Base-by-base conservation (phyloP, 768 basidiomycete species). In the Agaricus blazei region DNA sequence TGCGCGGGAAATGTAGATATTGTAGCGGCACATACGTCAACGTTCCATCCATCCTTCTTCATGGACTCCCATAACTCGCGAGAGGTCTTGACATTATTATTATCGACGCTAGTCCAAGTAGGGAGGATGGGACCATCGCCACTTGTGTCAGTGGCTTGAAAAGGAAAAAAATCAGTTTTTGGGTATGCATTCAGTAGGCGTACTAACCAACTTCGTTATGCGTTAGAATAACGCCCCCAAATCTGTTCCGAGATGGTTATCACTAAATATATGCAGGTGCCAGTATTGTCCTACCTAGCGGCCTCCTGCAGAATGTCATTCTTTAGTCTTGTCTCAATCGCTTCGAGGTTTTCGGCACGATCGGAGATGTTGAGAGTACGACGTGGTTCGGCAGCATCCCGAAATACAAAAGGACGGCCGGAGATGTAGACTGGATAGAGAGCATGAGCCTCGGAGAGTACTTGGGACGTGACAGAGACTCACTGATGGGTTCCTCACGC, bases 331-430 rank as follows among this genome's bases (percentile, higher is more conserved):
- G 75, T 74, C 69, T 95, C 97, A 54, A 98, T 96, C 0, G 85
- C 93, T 66, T 98, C 97, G 9, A 98, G 76, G 64, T 95, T 97
- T 69, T 93, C 89, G 1, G 93, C 90, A n/a, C 97, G 81, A 70
- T 96, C 92, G 24, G 93, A 94, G 34, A 98, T 69, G 11, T 84
- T 74, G 50, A 97, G 75, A 0, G 87, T 89, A 42, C 81, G 81
- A 52, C 88, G 80, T 3, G 94, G 94, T 58, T 90, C 84, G 9
- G 91, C 79, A 1, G 89, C 85, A 67, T 98, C 93, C 41, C 95
- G 80, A 27, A 98, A 74, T 3, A 98, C 94, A 66, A 96, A 98
- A 0, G 97, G 93, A 44, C 93, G 83, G 3, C 90, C 93, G 43
- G 90, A 91, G 57, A 94, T 91, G 65, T 92, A 93, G 42, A 93